Percentiles rank a stretch among this genome's conserved stretches.
These are phyloP conservation scores for Triticum urartu DNA, from an alignment of 176 grass and related monocot species.

Conservation along the genomic window DNA sequence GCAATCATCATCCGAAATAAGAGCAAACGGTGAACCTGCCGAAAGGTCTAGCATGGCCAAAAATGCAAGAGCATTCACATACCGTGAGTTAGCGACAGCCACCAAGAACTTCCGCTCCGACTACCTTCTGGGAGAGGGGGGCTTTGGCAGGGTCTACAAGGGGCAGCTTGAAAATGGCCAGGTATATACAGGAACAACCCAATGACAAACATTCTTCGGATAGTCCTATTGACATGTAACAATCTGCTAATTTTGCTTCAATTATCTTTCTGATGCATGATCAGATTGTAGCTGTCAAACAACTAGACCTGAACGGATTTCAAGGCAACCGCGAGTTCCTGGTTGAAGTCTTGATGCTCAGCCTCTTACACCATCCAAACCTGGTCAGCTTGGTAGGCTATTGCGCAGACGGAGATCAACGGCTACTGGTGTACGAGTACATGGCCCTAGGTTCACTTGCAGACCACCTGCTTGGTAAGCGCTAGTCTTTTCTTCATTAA, in stretches of 20 bases:
- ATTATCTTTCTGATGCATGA: conserved; percentile 2
- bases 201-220: not conserved
- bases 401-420: conserved; percentile 84
- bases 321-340: conserved; percentile 88
- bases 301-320: conserved; percentile 69
- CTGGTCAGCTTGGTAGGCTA: conserved; percentile 89
- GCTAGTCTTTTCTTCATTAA: not conserved
- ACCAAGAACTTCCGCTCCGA: conserved; percentile 68
- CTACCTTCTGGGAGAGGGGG: conserved; percentile 73
- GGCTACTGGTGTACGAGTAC: conserved; percentile 87
- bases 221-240: not conserved
- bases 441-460: conserved; percentile 80
- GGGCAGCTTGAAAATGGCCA: conserved; percentile 61
- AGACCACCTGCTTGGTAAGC: conserved; percentile 71
- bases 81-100: conserved; percentile 71
- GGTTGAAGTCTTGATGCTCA: conserved; percentile 82
- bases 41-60: conserved; percentile 36
- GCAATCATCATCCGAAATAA: conserved; percentile 28
- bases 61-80: conserved; percentile 65
- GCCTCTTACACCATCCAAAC: conserved; percentile 77
- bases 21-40: conserved; percentile 30
- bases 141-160: conserved; percentile 93
- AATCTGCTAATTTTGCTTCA: not conserved
- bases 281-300: conserved; percentile 88
- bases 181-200: conserved; percentile 41